Conservation (phyloP, 75 land plant species). For the Selaginella moellendorffii region DNA sequence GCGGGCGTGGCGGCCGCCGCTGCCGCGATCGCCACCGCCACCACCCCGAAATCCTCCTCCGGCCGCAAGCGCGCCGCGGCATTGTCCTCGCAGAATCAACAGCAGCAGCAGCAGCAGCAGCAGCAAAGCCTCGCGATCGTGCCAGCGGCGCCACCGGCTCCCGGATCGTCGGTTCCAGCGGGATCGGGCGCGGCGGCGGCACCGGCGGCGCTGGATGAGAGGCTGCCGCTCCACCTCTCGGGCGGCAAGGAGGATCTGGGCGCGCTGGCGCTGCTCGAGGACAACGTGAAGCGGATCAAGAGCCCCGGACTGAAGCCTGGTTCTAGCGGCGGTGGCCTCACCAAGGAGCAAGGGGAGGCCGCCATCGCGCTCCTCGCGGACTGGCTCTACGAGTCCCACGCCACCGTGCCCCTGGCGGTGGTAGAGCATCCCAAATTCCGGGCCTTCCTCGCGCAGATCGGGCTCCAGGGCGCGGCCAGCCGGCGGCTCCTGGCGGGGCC, state of each 20-base stretch:
- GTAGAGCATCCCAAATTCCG: slow-evolving; percentile 76
- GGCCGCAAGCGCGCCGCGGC: too few species aligned
- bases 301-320: slow-evolving; percentile 43
- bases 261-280: slow-evolving; percentile 67
- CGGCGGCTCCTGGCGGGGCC: slow-evolving; percentile 33
- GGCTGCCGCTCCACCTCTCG: slow-evolving; percentile 36
- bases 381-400: slow-evolving; percentile 79
- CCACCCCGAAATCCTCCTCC: too few species aligned
- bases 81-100: too few species aligned
- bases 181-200: too few species aligned
- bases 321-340: slow-evolving; percentile 18
- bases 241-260: slow-evolving; percentile 85
- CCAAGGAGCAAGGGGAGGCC: slow-evolving; percentile 35
- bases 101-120: too few species aligned
- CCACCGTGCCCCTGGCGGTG: slow-evolving; percentile 59
- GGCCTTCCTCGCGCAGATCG: slow-evolving; percentile 63
- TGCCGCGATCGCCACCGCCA: slow-evolving; percentile 1
- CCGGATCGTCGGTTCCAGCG: too few species aligned
- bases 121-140: neutral
- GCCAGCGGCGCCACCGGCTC: slow-evolving; percentile 15
- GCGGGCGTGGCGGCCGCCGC: slow-evolving; percentile 2
- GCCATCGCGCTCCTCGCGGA: slow-evolving; percentile 67
- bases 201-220: neutral
- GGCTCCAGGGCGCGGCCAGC: slow-evolving; percentile 51
- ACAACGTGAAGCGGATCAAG: slow-evolving; percentile 73